Evolutionary conservation across 441 rosid species (phyloP).

Genomic region (Kokia cookei): DNA sequence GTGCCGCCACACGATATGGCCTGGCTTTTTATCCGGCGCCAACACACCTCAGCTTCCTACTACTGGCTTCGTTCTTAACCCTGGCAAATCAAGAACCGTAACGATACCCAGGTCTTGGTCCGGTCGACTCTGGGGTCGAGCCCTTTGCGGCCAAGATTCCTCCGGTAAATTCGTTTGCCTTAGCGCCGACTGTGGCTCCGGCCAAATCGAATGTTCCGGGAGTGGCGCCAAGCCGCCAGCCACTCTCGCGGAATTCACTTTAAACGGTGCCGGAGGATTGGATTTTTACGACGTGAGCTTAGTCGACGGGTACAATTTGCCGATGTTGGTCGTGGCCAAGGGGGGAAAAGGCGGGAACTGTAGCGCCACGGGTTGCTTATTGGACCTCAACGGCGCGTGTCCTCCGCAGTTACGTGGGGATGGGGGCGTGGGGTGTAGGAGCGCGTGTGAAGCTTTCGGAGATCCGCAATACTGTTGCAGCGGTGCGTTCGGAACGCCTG

Average conservation of each 20-base stretch:
- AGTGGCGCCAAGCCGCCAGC: slow-evolving; percentile 71
- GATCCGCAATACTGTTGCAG: slow-evolving; percentile 77
- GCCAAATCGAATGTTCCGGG: slow-evolving; percentile 51
- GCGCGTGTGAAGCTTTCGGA: slow-evolving; percentile 83
- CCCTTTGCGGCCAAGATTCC: slow-evolving; percentile 26
- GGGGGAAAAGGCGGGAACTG: slow-evolving; percentile 41
- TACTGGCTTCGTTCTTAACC: slow-evolving; percentile 62
- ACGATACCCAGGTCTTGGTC: slow-evolving; percentile 54
- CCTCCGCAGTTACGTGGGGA: slow-evolving; percentile 38
- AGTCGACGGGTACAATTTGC: slow-evolving; percentile 80
- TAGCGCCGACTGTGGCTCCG: slow-evolving; percentile 70
- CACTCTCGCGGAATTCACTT: slow-evolving; percentile 81
- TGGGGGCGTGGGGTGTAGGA: slow-evolving; percentile 46
- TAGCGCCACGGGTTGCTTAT: slow-evolving; percentile 72
- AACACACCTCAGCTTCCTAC: slow-evolving; percentile 52
- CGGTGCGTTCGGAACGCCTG: slow-evolving; percentile 64
- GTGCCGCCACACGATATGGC: slow-evolving; percentile 80
- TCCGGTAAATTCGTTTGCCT: slow-evolving; percentile 50
- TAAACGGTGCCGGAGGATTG: slow-evolving; percentile 60
- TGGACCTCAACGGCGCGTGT: slow-evolving; percentile 69
- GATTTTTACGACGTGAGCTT: slow-evolving; percentile 82
- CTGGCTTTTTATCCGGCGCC: slow-evolving; percentile 78
- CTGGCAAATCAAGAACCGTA: slow-evolving; percentile 51
- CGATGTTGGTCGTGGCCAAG: slow-evolving; percentile 56
- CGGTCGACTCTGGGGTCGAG: slow-evolving; percentile 75